Percentiles rank a stretch among this genome's conserved stretches.
phyloP scores from a whole-genome alignment of 179 eudicot species.

The Spinacia oleracea region DNA sequence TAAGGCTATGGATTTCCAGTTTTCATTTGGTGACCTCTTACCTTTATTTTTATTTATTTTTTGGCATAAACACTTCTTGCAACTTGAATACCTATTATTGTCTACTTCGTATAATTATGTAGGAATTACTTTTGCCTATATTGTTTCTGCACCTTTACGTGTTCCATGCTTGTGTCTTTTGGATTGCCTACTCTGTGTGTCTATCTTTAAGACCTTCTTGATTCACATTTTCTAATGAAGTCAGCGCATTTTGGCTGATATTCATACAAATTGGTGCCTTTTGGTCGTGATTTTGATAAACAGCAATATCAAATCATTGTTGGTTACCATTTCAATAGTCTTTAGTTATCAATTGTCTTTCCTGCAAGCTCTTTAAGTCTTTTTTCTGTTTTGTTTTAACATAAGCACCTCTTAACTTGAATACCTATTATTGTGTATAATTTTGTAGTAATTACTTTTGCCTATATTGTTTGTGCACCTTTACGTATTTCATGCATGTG shows the following conservation, averaged over 20 bases:
- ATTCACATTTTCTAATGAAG: not conserved
- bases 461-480: not conserved
- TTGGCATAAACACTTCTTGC: too few species aligned
- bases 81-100: not conserved
- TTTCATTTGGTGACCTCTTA: not conserved
- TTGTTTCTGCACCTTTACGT: not conserved
- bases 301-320: not conserved
- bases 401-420: too few species aligned
- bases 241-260: not conserved
- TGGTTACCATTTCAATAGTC: not conserved
- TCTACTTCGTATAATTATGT: not conserved
- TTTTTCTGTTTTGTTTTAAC: too few species aligned
- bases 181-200: not conserved
- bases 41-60: too few species aligned
- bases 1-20: slow-evolving; percentile 35
- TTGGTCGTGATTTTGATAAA: not conserved
- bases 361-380: not conserved
- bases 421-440: not conserved
- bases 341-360: not conserved
- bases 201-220: not conserved
- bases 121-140: not conserved
- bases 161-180: not conserved
- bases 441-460: not conserved
- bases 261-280: not conserved
- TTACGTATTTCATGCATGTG: not conserved